Percentiles rank a stretch among this genome's conserved stretches.
Evolutionary conservation across 257 asterid genomes (phyloP).

Genomic region (Solanum gandarillasii): DNA sequence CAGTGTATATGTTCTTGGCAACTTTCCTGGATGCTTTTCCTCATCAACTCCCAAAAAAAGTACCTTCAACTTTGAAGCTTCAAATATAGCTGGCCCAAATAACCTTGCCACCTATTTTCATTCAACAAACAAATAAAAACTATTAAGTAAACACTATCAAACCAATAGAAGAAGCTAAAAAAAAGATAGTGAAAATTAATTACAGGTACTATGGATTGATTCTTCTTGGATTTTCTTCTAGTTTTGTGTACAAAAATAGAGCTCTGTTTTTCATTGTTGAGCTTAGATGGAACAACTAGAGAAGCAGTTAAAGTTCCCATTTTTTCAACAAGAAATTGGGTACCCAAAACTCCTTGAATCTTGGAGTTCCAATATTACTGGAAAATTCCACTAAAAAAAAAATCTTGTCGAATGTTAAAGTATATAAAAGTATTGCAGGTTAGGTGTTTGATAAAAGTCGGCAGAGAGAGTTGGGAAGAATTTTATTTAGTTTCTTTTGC

Average conservation of each 20-base stretch:
- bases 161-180: neutral
- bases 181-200: neutral
- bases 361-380: neutral
- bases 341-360: neutral
- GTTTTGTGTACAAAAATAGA: constrained; percentile 22
- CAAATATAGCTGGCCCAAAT: constrained; percentile 83
- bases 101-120: constrained; percentile 60
- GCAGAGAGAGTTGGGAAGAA: neutral
- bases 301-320: constrained; percentile 53
- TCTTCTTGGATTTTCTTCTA: constrained; percentile 29
- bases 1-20: constrained; percentile 69
- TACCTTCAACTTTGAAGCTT: constrained; percentile 64
- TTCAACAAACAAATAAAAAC: neutral
- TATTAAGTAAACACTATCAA: neutral
- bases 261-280: constrained; percentile 19
- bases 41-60: constrained; percentile 49
- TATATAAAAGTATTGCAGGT: neutral
- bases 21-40: constrained; percentile 53
- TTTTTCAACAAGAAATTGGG: neutral
- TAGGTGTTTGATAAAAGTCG: neutral
- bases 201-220: constrained; percentile 47
- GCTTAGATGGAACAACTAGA: constrained; percentile 34
- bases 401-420: neutral
- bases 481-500: neutral
- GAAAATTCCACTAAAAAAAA: neutral